These are phyloP conservation scores for Mortierella hygrophila DNA, from an alignment of 192 early-diverging fungal species.

Conservation along the genomic window DNA sequence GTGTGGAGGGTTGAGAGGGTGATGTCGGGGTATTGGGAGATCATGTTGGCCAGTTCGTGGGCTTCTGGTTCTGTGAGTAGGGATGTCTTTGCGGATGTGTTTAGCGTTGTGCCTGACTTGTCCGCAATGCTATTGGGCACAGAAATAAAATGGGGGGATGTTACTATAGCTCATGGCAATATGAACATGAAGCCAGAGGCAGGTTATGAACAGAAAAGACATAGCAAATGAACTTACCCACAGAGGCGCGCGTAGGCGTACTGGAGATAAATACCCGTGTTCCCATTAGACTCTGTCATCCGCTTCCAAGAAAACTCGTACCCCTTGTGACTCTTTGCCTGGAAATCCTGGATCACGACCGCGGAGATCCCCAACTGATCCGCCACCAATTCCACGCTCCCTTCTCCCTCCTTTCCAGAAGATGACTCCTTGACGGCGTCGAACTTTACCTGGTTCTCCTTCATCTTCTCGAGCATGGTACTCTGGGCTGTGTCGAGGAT, in stretches of 20 bases:
- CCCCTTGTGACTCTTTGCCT: slow-evolving; percentile 86
- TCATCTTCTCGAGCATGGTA: slow-evolving; percentile 87
- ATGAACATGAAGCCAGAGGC: not conserved
- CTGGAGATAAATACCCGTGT: slow-evolving; percentile 96
- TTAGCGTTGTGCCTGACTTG: slow-evolving; percentile 62
- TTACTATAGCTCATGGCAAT: not conserved
- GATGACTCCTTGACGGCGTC: slow-evolving; percentile 65
- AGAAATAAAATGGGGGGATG: not conserved
- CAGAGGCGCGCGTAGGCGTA: slow-evolving; percentile 95
- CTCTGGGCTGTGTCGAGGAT: slow-evolving; percentile 86
- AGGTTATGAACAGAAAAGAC: too few species aligned
- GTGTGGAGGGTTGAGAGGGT: slow-evolving; percentile 68
- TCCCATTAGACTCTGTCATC: slow-evolving; percentile 92
- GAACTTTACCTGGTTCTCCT: slow-evolving; percentile 81
- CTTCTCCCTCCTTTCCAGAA: slow-evolving; percentile 9
- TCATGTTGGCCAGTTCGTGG: slow-evolving; percentile 74
- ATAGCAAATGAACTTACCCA: slow-evolving; percentile 63
- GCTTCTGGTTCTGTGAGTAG: slow-evolving; percentile 80
- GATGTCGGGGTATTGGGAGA: slow-evolving; percentile 88
- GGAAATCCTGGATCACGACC: slow-evolving; percentile 91
- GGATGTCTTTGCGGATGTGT: slow-evolving; percentile 64
- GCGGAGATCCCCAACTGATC: slow-evolving; percentile 90
- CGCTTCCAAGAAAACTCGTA: slow-evolving; percentile 92
- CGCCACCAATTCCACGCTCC: slow-evolving; percentile 68
- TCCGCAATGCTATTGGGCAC: slow-evolving; percentile 82